Evolutionary conservation across 257 asterid species (phyloP).

Genomic region (Coffea eugenioides): DNA sequence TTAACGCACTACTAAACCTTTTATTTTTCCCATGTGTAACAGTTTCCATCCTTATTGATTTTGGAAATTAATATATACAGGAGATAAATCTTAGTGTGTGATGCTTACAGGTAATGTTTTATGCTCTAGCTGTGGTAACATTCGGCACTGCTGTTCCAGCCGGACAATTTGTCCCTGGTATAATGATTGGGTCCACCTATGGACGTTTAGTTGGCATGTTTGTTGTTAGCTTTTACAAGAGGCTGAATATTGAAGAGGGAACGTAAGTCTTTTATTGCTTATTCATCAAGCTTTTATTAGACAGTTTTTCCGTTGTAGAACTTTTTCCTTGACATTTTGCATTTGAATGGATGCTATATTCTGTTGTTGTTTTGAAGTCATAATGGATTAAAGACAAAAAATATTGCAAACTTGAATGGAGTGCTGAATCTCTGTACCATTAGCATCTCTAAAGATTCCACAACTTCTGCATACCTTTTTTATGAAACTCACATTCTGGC

Average conservation of each 20-base stretch:
- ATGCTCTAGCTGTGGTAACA: slow-evolving; percentile 89
- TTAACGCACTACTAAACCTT: neutral
- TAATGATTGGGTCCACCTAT: slow-evolving; percentile 97
- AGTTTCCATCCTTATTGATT: neutral
- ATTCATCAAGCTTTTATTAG: neutral
- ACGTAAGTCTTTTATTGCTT: slow-evolving; percentile 61
- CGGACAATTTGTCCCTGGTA: slow-evolving; percentile 98
- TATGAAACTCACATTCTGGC: neutral
- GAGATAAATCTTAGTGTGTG: neutral
- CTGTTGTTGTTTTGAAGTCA: neutral
- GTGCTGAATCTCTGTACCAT: neutral
- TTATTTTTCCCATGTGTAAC: neutral
- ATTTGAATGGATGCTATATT: neutral
- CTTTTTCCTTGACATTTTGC: neutral
- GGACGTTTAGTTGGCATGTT: slow-evolving; percentile 99
- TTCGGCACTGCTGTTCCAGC: slow-evolving; percentile 98
- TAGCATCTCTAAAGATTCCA: neutral
- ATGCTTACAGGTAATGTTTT: slow-evolving; percentile 81
- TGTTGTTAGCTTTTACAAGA: slow-evolving; percentile 81
- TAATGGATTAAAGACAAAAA: neutral
- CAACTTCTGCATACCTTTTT: neutral
- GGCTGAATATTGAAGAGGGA: slow-evolving; percentile 92
- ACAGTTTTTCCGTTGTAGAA: neutral
- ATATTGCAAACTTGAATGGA: neutral
- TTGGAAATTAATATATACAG: neutral